Percentiles rank a stretch among this genome's conserved stretches.
These are phyloP conservation scores for Themeda triandra DNA, from an alignment of 176 grass and related monocot species.

Conservation along the genomic window DNA sequence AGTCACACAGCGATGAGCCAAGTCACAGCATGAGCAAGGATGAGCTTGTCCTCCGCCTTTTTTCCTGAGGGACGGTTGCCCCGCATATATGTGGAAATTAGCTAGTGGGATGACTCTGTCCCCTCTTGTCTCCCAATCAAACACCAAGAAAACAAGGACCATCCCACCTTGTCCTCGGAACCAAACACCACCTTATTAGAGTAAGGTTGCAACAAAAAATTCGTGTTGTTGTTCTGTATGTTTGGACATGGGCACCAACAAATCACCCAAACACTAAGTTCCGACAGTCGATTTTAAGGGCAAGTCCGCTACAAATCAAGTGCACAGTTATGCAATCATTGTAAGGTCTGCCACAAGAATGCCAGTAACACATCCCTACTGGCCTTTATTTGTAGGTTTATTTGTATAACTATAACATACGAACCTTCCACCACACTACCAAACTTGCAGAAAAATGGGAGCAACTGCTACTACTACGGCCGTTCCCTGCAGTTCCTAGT, in stretches of 20 bases:
- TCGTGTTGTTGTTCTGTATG: not conserved
- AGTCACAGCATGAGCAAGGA: too few species aligned
- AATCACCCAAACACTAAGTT: not conserved
- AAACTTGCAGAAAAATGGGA: too few species aligned
- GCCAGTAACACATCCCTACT: not conserved
- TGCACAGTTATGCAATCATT: not conserved
- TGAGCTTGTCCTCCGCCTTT: too few species aligned
- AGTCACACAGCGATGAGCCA: too few species aligned
- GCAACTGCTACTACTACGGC: not conserved
- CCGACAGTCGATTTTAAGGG: not conserved
- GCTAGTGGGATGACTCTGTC: not conserved
- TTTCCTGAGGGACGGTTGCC: too few species aligned
- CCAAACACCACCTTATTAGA: not conserved
- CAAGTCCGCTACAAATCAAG: not conserved
- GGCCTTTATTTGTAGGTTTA: not conserved
- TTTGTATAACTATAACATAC: too few species aligned
- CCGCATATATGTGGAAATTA: too few species aligned
- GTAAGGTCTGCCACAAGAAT: not conserved
- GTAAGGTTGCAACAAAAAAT: not conserved
- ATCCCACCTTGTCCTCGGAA: not conserved
- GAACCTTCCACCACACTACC: too few species aligned
- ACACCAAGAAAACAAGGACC: not conserved
- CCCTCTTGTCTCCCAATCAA: not conserved
- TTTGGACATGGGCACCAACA: not conserved
- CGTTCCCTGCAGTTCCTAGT: not conserved